Evolutionary conservation across 192 early-diverging fungal species (phyloP).

Genomic region (Backusella tuberculispora): DNA sequence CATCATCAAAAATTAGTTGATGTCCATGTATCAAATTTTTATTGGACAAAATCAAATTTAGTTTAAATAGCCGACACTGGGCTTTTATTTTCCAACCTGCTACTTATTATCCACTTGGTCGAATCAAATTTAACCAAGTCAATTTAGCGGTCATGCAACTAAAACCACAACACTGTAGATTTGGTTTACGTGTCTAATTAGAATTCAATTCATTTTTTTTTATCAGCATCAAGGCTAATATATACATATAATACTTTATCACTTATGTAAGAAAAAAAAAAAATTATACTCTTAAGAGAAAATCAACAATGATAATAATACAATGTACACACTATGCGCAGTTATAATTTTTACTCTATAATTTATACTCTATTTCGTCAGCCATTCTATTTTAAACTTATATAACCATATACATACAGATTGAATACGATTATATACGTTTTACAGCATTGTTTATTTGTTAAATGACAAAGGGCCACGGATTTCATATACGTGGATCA

Average conservation of each 20-base stretch:
- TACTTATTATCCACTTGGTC: slow-evolving; percentile 5
- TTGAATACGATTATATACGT: not conserved
- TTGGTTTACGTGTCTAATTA: not conserved
- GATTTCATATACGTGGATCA: not conserved
- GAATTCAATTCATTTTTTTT: not conserved
- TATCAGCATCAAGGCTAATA: too few species aligned
- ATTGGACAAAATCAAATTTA: slow-evolving; percentile 25
- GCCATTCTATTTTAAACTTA: too few species aligned
- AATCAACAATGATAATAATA: too few species aligned
- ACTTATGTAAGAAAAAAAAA: too few species aligned
- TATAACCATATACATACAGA: not conserved
- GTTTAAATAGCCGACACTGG: slow-evolving; percentile 9
- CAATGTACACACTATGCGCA: too few species aligned
- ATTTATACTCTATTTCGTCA: too few species aligned
- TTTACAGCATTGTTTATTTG: not conserved
- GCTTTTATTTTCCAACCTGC: not conserved
- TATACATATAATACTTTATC: too few species aligned
- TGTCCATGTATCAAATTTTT: slow-evolving; percentile 28
- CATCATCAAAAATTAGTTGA: not conserved
- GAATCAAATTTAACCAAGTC: slow-evolving; percentile 20
- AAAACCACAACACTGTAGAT: not conserved
- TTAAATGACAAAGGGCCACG: not conserved
- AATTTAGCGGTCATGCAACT: slow-evolving; percentile 12
- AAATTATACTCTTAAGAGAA: too few species aligned
- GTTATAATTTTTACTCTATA: too few species aligned